phyloP scores from a whole-genome alignment of 257 asterid species.

The Capsicum pubescens region DNA sequence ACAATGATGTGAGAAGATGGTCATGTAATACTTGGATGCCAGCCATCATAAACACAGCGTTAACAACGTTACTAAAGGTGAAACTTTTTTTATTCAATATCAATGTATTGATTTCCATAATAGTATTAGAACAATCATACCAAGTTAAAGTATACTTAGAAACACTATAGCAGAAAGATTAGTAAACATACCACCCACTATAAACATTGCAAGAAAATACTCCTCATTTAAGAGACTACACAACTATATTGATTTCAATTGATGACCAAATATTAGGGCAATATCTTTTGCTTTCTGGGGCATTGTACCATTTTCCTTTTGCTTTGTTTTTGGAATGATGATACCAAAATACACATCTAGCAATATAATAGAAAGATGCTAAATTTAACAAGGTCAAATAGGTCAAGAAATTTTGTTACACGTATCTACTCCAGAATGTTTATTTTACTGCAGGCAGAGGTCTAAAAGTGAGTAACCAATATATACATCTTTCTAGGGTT shows the following conservation, averaged over 20 bases:
- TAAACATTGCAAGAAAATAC: background rate
- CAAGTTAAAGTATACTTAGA: background rate
- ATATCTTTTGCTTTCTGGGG: slow-evolving; percentile 7
- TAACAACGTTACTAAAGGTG: background rate
- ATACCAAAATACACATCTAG: background rate
- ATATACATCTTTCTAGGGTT: background rate
- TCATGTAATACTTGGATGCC: too few relatives aligned
- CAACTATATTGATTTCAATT: slow-evolving; percentile 4
- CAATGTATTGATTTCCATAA: background rate
- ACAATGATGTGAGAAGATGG: too few relatives aligned
- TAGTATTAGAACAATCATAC: background rate
- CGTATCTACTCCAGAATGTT: background rate
- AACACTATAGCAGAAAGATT: background rate
- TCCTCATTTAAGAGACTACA: background rate
- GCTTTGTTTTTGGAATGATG: background rate
- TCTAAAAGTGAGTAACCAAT: background rate
- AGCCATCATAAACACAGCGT: background rate
- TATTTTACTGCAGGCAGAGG: slow-evolving; percentile 4
- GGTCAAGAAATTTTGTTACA: background rate
- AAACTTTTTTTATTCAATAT: background rate
- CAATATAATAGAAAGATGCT: background rate
- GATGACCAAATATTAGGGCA: slow-evolving; percentile 22
- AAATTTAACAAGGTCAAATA: background rate
- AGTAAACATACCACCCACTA: background rate
- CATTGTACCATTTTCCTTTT: slow-evolving; percentile 1